Percentiles rank a stretch among this genome's conserved stretches.
Conservation (phyloP, 768 basidiomycete species). For the Cantharellus anzutake region DNA sequence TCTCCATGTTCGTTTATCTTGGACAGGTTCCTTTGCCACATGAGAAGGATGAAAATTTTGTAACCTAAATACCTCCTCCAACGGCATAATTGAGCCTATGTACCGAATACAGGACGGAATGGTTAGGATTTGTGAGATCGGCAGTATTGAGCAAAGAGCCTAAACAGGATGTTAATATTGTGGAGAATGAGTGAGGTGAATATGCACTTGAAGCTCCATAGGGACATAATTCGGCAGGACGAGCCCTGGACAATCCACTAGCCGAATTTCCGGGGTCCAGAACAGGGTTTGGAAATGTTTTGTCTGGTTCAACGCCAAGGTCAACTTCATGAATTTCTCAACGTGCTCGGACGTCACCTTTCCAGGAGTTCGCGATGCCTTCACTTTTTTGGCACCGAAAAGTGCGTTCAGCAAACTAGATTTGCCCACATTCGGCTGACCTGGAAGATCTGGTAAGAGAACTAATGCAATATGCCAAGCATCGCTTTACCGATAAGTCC, state of each 20-base stretch:
- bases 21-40: constrained; percentile 17
- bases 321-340: neutral
- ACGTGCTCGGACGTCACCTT: constrained; percentile 32
- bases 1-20: constrained; percentile 70
- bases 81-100: constrained; percentile 45
- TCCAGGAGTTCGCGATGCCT: constrained; percentile 71
- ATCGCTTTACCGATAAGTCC: constrained; percentile 47
- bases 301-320: constrained; percentile 27
- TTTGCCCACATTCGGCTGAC: constrained; percentile 94
- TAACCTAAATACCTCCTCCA: constrained; percentile 52
- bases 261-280: constrained; percentile 67
- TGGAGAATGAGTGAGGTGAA: constrained; percentile 3
- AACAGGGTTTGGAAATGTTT: constrained; percentile 93
- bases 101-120: constrained; percentile 68
- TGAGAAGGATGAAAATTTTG: constrained; percentile 26
- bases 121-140: constrained; percentile 69
- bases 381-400: constrained; percentile 59
- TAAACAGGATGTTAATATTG: constrained; percentile 13
- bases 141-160: constrained; percentile 52
- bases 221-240: constrained; percentile 73
- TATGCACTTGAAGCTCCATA: constrained; percentile 59
- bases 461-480: constrained; percentile 1
- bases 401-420: constrained; percentile 83
- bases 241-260: constrained; percentile 91
- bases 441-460: constrained; percentile 18